Evolutionary conservation across 1,284 basidiomycete genomes (phyloP), one percentile per base, ranked within the genome.

Genomic region (Cutaneotrichosporon cutaneum): DNA sequence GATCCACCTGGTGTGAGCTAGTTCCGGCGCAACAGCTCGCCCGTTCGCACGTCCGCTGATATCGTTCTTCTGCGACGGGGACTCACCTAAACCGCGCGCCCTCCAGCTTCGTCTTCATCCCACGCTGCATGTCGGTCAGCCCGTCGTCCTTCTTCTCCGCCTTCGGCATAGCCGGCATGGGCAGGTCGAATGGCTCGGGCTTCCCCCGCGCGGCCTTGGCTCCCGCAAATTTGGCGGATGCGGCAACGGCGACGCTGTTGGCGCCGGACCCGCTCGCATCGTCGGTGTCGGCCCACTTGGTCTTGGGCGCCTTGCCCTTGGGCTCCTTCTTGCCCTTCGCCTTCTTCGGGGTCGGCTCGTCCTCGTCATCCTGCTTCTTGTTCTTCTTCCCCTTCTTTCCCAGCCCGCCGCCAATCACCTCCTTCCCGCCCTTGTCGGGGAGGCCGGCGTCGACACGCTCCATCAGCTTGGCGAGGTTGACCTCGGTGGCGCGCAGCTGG

Each of bases 31-130:
- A 14, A 7, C 11, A 14, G 11, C 35, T 48, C 51, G 59, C 21
- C 59, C 44, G 52, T 45, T 18, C 16, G 56, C 44, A n/a, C 39
- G 53, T 24, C 30, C 18, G 16, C 18, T 3, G 6, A 5, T 14
- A 16, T 39, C 36, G 13, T 16, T 39, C 36, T n/a, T n/a, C n/a
- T n/a, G n/a, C n/a, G n/a, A n/a, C n/a, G 3, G 39, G 13, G 21
- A 67, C 82, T 70, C 57, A 90, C 90, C 92, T 85, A 77, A 94
- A 94, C 30, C 88, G 85, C 16, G 92, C 91, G 1, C 92, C 92
- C 63, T 90, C 88, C 47, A 94, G 78, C 67, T 85, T 90, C 52
- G 87, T 82, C 76, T 86, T 90, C 85, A 94, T 89, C 27, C 78
- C 82, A 57, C 83, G 83, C 74, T 94, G 92, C 70, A 94, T 80